These are phyloP conservation scores for Trichoderma asperellum DNA, from an alignment of 2,329 filamentous ascomycete genomes.

Conservation along the genomic window DNA sequence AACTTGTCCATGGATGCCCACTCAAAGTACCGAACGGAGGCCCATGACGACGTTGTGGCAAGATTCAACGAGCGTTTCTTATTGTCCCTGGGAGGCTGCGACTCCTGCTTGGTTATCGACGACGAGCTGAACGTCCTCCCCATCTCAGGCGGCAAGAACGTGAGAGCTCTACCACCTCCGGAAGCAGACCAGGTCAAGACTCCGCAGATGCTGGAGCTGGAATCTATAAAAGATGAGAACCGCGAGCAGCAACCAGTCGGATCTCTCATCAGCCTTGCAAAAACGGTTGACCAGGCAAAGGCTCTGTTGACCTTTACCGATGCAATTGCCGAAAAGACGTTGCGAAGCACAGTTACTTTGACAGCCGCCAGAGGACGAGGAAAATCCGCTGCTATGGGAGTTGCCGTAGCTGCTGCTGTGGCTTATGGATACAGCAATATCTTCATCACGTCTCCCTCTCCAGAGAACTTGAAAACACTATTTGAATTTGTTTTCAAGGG, in stretches of 20 bases:
- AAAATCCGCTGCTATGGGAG: conserved; percentile 94
- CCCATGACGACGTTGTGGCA: conserved; percentile 90
- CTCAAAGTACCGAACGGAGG: conserved; percentile 93
- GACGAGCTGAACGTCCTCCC: conserved; percentile 97
- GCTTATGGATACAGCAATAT: conserved; percentile 99
- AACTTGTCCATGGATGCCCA: conserved; percentile 98
- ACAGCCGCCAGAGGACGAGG: conserved; percentile 93
- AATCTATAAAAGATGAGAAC: conserved; percentile 83
- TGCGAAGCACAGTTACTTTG: conserved; percentile 89
- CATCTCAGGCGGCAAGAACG: conserved; percentile 91
- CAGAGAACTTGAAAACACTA: conserved; percentile 96
- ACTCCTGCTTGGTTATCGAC: conserved; percentile 92
- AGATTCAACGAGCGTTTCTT: conserved; percentile 98
- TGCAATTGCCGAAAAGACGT: conserved; percentile 92
- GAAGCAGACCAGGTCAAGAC: conserved; percentile 75
- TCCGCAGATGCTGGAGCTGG: conserved; percentile 74
- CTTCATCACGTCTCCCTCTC: conserved; percentile 96
- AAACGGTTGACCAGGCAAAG: conserved; percentile 94
- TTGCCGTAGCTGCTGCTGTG: conserved; percentile 90
- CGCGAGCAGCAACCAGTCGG: conserved; percentile 86
- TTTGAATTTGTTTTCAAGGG: conserved; percentile 99
- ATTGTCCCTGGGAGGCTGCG: conserved; percentile 90
- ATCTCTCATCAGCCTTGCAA: conserved; percentile 79
- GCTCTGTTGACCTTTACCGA: conserved; percentile 96
- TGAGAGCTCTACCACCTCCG: conserved; percentile 77